Percentiles rank a stretch among this genome's conserved stretches.
These are phyloP conservation scores for Coemansia sp. DNA, from an alignment of 192 early-diverging fungal genomes.

Conservation along the genomic window DNA sequence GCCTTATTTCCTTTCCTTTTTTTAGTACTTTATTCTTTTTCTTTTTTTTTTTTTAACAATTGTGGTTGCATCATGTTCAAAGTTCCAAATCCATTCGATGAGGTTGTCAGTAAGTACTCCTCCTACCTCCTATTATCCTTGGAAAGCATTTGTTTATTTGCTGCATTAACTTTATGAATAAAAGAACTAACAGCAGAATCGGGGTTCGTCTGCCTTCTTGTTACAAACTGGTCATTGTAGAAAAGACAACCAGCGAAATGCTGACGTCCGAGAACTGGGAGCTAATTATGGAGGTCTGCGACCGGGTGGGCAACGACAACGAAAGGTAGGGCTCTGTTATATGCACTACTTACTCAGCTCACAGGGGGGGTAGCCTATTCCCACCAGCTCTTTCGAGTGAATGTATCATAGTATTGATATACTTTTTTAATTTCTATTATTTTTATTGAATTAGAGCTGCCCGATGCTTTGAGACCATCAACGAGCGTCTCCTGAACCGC, in stretches of 20 bases:
- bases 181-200: neutral
- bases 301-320: slow-evolving; percentile 59
- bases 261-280: slow-evolving; percentile 95
- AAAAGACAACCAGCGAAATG: slow-evolving; percentile 87
- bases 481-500: slow-evolving; percentile 70
- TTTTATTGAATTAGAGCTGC: slow-evolving; percentile 54
- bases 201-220: neutral
- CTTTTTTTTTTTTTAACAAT: slow-evolving; percentile 3
- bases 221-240: slow-evolving; percentile 26
- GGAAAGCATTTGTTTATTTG: too few species aligned
- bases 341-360: neutral
- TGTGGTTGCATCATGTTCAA: slow-evolving; percentile 45
- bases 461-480: slow-evolving; percentile 69
- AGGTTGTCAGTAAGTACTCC: slow-evolving; percentile 50
- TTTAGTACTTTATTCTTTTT: slow-evolving; percentile 3
- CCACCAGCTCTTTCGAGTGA: too few species aligned
- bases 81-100: slow-evolving; percentile 49
- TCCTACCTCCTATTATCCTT: neutral
- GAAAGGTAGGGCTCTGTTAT: slow-evolving; percentile 23
- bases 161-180: too few species aligned
- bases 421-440: neutral
- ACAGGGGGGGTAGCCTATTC: neutral
- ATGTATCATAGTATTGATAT: neutral
- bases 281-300: slow-evolving; percentile 71
- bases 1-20: neutral